Base-by-base conservation (phyloP, 768 basidiomycete genomes). In the Sarcodon sp. region DNA sequence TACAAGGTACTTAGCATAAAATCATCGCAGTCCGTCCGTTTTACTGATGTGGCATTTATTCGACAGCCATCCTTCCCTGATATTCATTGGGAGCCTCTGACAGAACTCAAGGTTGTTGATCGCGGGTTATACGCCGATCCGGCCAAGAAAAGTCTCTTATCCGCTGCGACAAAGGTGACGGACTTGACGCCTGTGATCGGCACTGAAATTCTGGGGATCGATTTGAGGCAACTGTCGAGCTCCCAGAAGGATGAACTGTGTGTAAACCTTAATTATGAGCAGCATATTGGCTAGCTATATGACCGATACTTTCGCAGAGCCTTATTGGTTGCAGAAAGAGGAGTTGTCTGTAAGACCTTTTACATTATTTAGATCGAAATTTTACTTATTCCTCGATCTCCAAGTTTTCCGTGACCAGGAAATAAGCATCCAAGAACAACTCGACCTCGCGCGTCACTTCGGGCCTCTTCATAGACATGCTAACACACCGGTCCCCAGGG, bases 391-490 rank as follows among this genome's bases (percentile, higher is more conserved):
- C 44, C 45, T n/a, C 32, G 11, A 11, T 12, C 41, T 36, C n/a
- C 33, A 51, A 84, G 84, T 87, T 66, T 79, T 86, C 69, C 76
- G 79, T 39, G 76, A 85, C 56, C 85, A 88, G 66, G 78, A 80
- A 50, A 64, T 88, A 52, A 68, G 70, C 52, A 74, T 87, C 43
- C 67, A 80, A 43, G 70, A 81, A 51, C 82, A 88, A 55, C 71
- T 87, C 8, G 77, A 81, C n/a, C 66, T 89, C 50, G 82, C 73
- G 6, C 76, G 77, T 12, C 66, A 88, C 57, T 86, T 73, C 47
- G 86, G 86, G 4, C 83, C 75, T 43, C 71, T 87, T 43, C 87
- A 91, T 62, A 85, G 81, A 59, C 87, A 92, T 57, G 82, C 87
- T 3, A 87, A 84, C 3, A 87, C 85, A 8, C 82, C 82, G 0